These are phyloP conservation scores for Cryptosporidium ubiquitum DNA, from an alignment of 169 alveolate genomes.

Conservation along the genomic window DNA sequence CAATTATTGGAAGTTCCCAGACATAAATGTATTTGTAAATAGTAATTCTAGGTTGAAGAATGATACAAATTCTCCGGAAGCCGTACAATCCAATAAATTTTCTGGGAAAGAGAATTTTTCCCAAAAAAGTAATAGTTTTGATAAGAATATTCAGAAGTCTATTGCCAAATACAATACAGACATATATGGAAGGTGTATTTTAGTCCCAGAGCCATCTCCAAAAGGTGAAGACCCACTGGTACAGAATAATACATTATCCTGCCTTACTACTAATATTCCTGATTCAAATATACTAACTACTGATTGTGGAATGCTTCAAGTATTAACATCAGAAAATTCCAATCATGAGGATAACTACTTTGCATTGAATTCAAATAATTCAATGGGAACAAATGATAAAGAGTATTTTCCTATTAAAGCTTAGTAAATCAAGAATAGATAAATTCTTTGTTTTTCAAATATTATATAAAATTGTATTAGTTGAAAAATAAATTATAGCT, in stretches of 20 bases:
- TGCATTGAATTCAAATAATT: neutral
- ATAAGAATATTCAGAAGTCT: neutral
- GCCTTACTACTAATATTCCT: slow-evolving; percentile 47
- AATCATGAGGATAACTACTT: slow-evolving; percentile 36
- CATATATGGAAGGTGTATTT: slow-evolving; percentile 5
- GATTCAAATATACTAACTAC: slow-evolving; percentile 48
- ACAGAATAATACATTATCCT: neutral
- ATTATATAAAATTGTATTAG: slow-evolving; percentile 9
- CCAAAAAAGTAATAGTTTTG: neutral
- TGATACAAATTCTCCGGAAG: neutral
- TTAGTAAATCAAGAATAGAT: neutral
- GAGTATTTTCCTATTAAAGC: slow-evolving; percentile 30
- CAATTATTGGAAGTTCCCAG: slow-evolving; percentile 13
- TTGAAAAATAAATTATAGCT: slow-evolving; percentile 2
- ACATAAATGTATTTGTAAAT: slow-evolving; percentile 45
- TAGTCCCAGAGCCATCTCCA: slow-evolving; percentile 13
- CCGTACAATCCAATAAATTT: neutral
- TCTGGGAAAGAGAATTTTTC: neutral
- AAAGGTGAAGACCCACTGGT: neutral
- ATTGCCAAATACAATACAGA: neutral
- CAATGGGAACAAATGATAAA: neutral
- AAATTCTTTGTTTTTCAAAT: neutral
- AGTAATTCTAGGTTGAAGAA: neutral
- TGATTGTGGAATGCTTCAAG: slow-evolving; percentile 52
- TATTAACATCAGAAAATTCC: slow-evolving; percentile 59